phyloP scores from a whole-genome alignment of 768 basidiomycete species.

The Russula foetens region DNA sequence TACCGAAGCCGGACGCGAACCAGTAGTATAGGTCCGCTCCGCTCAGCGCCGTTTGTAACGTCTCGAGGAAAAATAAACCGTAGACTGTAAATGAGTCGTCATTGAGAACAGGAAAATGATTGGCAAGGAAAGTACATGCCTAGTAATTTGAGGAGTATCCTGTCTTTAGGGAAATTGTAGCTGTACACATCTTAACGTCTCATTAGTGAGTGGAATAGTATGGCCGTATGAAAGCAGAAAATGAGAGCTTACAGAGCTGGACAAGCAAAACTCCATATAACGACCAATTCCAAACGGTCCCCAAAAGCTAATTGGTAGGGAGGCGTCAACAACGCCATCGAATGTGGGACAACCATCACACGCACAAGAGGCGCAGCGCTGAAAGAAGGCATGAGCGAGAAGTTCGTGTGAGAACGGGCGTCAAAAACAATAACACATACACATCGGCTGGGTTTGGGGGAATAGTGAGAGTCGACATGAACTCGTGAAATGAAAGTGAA shows the following conservation, averaged over 20 bases:
- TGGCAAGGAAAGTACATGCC: background rate
- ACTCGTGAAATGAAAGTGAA: background rate
- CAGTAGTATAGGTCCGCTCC: conserved; percentile 3
- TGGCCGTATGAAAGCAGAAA: background rate
- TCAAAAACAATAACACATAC: background rate
- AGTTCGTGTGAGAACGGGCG: background rate
- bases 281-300: conserved; percentile 7
- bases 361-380: conserved; percentile 9
- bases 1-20: conserved; percentile 16
- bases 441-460: background rate
- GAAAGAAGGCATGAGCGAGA: background rate
- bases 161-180: conserved; percentile 6
- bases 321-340: background rate
- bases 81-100: background rate
- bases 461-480: background rate
- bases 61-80: background rate
- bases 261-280: conserved; percentile 2
- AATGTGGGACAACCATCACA: background rate
- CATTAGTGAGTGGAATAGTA: background rate
- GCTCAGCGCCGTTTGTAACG: background rate
- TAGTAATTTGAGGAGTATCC: background rate
- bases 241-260: background rate
- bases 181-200: conserved; percentile 2
- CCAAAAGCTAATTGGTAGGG: conserved; percentile 1
- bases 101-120: background rate